A percentile compares a stretch with the other conserved stretches of the same genome.
Conservation (phyloP, 2,329 filamentous ascomycete species). For the Talaromyces sp. region DNA sequence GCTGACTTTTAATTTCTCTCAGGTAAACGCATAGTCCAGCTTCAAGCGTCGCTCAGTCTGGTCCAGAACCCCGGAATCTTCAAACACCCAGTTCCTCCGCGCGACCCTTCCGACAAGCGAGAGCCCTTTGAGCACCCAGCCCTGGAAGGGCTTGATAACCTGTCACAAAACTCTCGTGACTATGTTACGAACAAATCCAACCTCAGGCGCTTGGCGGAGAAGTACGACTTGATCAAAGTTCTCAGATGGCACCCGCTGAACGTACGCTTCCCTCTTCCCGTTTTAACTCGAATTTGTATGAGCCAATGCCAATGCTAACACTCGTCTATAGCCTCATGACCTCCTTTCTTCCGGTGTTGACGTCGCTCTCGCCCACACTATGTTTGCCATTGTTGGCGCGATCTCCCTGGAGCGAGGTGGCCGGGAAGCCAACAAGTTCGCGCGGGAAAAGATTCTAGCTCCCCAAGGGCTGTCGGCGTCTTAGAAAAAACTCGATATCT, state of each 20-base stretch:
- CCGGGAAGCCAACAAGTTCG: slow-evolving; percentile 67
- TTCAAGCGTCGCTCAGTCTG: slow-evolving; percentile 61
- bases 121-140: slow-evolving; percentile 65
- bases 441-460: slow-evolving; percentile 69
- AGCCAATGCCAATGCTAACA: neutral
- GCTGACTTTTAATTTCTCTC: neutral
- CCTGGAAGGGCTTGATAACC: slow-evolving; percentile 67
- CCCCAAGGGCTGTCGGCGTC: slow-evolving; percentile 33
- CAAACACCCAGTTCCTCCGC: slow-evolving; percentile 24
- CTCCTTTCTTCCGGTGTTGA: slow-evolving; percentile 68
- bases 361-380: slow-evolving; percentile 66
- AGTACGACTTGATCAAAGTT: slow-evolving; percentile 67
- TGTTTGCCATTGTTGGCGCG: slow-evolving; percentile 85
- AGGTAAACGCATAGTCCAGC: slow-evolving; percentile 61
- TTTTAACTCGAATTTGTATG: neutral
- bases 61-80: slow-evolving; percentile 43
- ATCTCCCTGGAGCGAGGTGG: slow-evolving; percentile 83
- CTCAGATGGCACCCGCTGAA: slow-evolving; percentile 83
- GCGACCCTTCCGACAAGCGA: slow-evolving; percentile 50
- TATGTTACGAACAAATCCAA: slow-evolving; percentile 60
- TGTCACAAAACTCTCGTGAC: slow-evolving; percentile 57
- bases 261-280: slow-evolving; percentile 49
- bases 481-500: neutral
- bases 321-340: slow-evolving; percentile 52
- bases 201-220: slow-evolving; percentile 62